A percentile compares a stretch with the other conserved stretches of the same genome.
These are phyloP conservation scores for Pleurozium schreberi DNA, from an alignment of 225 moss, liverwort and hornwort species.

Conservation along the genomic window DNA sequence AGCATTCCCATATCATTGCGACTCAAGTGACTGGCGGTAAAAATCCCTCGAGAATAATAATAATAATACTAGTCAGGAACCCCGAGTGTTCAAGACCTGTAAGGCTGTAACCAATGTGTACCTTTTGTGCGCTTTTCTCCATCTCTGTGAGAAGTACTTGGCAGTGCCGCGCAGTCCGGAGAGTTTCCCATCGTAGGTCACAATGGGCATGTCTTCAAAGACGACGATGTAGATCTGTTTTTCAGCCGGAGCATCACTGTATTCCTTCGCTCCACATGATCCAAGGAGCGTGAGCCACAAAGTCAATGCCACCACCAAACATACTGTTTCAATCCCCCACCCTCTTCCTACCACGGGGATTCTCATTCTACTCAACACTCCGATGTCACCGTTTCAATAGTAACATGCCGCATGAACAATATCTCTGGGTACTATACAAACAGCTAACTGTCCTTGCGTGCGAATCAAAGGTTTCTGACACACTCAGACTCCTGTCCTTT, in stretches of 20 bases:
- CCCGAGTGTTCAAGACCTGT: background rate
- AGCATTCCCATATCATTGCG: background rate
- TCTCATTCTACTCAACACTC: conserved; percentile 14
- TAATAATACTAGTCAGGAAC: no score
- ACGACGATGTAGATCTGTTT: conserved; percentile 17
- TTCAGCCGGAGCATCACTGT: background rate
- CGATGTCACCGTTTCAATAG: background rate
- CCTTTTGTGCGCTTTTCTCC: conserved; percentile 38
- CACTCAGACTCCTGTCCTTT: background rate
- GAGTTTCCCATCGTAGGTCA: conserved; percentile 26
- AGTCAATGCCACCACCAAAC: conserved; percentile 1
- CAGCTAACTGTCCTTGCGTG: background rate
- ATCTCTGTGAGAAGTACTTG: conserved; percentile 24
- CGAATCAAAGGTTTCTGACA: background rate
- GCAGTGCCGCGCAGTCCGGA: conserved; percentile 33
- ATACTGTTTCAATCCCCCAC: conserved; percentile 1
- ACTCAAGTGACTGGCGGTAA: background rate
- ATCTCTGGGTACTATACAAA: background rate
- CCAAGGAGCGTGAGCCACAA: background rate
- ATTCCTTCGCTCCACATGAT: conserved; percentile 1
- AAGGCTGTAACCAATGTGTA: background rate
- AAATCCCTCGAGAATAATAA: background rate
- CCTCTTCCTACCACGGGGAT: background rate
- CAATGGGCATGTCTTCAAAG: conserved; percentile 26
- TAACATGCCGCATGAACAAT: background rate